These are phyloP conservation scores for Phytopythium mirpurense DNA, from an alignment of 352 stramenopile genomes.

Conservation along the genomic window DNA sequence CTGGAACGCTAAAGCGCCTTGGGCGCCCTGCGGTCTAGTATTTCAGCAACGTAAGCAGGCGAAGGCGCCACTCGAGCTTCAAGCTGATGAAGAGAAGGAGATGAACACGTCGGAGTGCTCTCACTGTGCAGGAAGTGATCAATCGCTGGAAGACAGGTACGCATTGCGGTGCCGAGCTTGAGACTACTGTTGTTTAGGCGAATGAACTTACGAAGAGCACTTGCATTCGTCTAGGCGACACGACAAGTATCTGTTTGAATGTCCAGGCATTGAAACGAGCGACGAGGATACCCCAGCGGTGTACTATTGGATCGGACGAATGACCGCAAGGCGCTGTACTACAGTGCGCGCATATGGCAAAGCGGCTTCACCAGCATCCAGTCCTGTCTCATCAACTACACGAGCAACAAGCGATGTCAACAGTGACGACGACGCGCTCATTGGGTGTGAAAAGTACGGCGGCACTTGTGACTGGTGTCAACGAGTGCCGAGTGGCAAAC, in stretches of 20 bases:
- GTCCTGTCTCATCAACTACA: background rate
- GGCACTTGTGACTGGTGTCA: conserved; percentile 9
- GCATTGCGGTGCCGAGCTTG: too few relatives aligned
- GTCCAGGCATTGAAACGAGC: background rate
- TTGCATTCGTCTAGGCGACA: background rate
- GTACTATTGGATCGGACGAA: conserved; percentile 22
- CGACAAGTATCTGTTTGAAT: background rate
- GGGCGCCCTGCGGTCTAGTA: conserved; percentile 35
- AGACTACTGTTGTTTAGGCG: too few relatives aligned
- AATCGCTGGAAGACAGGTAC: background rate
- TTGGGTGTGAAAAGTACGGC: conserved; percentile 25
- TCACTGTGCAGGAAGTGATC: background rate
- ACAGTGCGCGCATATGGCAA: background rate
- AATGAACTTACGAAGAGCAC: too few relatives aligned
- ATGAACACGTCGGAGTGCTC: background rate
- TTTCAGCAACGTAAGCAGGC: conserved; percentile 7
- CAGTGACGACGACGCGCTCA: background rate
- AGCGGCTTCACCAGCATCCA: background rate
- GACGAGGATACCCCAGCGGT: conserved; percentile 10
- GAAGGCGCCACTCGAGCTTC: background rate
- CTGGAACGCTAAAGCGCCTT: conserved; percentile 19
- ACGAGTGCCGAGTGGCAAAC: too few relatives aligned
- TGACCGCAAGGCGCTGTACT: background rate
- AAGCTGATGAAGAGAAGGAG: background rate
- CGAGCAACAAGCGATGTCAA: too few relatives aligned